Evolutionary conservation across 495 filamentous ascomycete species (phyloP).

Genomic region (Xylaria flabelliformis): DNA sequence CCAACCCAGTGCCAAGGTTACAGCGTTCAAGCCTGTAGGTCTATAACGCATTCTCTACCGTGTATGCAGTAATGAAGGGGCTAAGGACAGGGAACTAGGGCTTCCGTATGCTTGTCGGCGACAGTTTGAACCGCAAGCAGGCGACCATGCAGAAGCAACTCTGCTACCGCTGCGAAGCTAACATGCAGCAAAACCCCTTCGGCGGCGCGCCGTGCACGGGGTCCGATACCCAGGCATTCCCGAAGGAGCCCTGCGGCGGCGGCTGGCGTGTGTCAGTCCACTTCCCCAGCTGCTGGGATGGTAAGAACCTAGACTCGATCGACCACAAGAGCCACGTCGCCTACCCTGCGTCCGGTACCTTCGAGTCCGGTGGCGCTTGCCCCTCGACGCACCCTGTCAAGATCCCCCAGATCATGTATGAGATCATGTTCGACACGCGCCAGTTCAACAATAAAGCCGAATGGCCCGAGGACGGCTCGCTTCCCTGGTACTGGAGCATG

Average conservation of each 20-base stretch:
- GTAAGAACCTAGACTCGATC: constrained; percentile 58
- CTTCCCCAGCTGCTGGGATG: constrained; percentile 63
- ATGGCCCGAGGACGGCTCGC: constrained; percentile 52
- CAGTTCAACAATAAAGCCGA: constrained; percentile 50
- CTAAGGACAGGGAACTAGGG: constrained; percentile 34
- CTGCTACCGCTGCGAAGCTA: constrained; percentile 57
- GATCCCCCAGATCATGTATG: constrained; percentile 59
- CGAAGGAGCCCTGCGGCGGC: constrained; percentile 49
- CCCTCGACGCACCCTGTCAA: constrained; percentile 53
- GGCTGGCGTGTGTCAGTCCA: constrained; percentile 58
- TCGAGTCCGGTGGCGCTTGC: constrained; percentile 48
- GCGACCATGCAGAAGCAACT: constrained; percentile 48
- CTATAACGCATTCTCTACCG: constrained; percentile 25
- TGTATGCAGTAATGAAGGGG: constrained; percentile 25
- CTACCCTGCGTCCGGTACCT: constrained; percentile 50
- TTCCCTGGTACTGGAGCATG: constrained; percentile 56
- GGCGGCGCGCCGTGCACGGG: constrained; percentile 60
- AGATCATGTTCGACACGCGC: constrained; percentile 57
- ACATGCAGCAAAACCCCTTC: constrained; percentile 55
- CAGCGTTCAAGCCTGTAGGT: constrained; percentile 53
- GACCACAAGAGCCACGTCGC: constrained; percentile 60
- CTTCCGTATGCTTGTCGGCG: constrained; percentile 55
- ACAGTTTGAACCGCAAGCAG: constrained; percentile 39
- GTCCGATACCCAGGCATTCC: constrained; percentile 52
- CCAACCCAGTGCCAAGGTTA: constrained; percentile 50